Percentiles rank a stretch among this genome's conserved stretches.
Conservation (phyloP, 176 grass and related monocot genomes). For the Cenchrus americanus region DNA sequence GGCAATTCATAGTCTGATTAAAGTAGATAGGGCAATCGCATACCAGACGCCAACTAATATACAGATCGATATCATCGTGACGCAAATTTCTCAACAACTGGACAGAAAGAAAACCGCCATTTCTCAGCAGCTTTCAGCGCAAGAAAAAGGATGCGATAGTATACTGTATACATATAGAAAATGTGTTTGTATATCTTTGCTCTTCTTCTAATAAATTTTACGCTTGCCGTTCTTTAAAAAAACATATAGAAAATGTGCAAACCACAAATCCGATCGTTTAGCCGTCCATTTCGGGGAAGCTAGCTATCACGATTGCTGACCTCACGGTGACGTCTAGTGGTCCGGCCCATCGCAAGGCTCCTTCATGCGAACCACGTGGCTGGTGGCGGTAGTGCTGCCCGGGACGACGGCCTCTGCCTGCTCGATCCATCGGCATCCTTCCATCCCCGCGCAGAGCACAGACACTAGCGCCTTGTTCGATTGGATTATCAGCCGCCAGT, state of each 20-base stretch:
- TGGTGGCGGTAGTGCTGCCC: not conserved
- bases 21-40: not conserved
- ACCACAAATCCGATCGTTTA: not conserved
- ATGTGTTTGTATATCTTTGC: too few relatives aligned
- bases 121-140: not conserved
- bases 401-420: too few relatives aligned
- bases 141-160: not conserved
- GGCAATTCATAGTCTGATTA: not conserved
- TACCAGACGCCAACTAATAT: not conserved
- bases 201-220: too few relatives aligned
- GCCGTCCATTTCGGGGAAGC: not conserved
- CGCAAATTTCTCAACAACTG: not conserved
- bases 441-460: not conserved
- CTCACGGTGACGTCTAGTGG: not conserved
- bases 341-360: not conserved
- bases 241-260: not conserved
- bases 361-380: not conserved
- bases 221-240: too few relatives aligned
- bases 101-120: not conserved
- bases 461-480: too few relatives aligned
- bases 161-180: too few relatives aligned
- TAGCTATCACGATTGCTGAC: not conserved
- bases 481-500: too few relatives aligned
- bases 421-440: not conserved
- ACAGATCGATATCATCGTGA: not conserved